Evolutionary conservation across 257 asterid genomes (phyloP), one percentile per base, ranked within the genome.

Genomic region (Cynanchum wilfordii): DNA sequence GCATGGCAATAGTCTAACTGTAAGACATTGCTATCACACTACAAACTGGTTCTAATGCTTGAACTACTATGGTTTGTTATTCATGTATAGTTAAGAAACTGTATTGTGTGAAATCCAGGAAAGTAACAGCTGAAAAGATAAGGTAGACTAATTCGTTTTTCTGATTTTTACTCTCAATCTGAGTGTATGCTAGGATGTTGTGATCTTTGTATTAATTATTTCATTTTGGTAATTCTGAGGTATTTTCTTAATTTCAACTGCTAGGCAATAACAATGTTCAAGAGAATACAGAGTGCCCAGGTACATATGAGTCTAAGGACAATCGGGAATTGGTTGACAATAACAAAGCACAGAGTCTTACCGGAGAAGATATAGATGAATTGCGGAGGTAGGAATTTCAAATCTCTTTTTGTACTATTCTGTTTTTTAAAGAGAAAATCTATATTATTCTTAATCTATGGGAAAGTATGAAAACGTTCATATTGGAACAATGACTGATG

Each of bases 301-400:
- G 42, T 30, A 30, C 66, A 78, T 85, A 81, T 73, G 96, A 81
- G 80, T 73, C 85, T 77, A 87, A 91, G 77, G 99, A 94, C 80
- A 94, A 94, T 75, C 92, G 98, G 40, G 84, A 87, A 27, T 45
- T 94, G 78, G 86, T 91, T 71, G 99, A 94, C 84, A 92, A 89
- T 83, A 94, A 94, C 78, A 87, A 92, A 52, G 95, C 99, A 57
- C 99, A 94, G 83, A 84, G 82, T 72, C 96, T 94, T 69, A 87
- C 95, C 5, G 89, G 87, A 65, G 99, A 89, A 76, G 96, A 88
- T 79, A 91, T 94, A 50, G 93, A 89, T 25, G 92, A 77, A 66
- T 71, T 94, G 97, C 79, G 91, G 63, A 94, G 85, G 99, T 94
- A 73, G 76, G 52, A 69, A 51, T 72, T 77, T 71, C 12, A 40